phyloP scores from a whole-genome alignment of 208 protist genomes.

The Crithidia thermophila region DNA sequence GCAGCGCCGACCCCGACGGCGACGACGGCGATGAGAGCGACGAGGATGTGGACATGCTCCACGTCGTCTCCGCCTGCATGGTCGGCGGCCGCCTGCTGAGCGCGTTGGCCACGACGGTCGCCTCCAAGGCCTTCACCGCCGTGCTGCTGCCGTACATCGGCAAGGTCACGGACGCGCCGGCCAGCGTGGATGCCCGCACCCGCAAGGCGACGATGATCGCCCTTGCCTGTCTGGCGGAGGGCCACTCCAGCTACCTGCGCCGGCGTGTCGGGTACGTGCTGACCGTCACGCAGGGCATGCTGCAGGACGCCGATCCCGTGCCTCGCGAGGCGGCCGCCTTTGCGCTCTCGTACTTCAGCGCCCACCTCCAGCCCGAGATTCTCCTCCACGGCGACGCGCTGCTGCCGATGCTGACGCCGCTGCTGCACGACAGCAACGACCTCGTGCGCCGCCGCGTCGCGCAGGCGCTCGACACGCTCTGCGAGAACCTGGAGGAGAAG shows the following conservation, averaged over 20 bases:
- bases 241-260: constrained; percentile 69
- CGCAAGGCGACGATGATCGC: constrained; percentile 82
- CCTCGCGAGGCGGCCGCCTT: constrained; percentile 79
- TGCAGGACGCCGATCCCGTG: constrained; percentile 55
- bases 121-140: constrained; percentile 61
- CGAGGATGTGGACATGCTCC: constrained; percentile 61
- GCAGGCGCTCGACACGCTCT: constrained; percentile 75
- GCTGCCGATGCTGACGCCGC: constrained; percentile 68
- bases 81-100: constrained; percentile 72
- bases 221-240: constrained; percentile 69
- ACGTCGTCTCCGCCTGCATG: constrained; percentile 64
- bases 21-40: constrained; percentile 33
- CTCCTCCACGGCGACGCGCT: constrained; percentile 69
- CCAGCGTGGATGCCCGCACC: constrained; percentile 30
- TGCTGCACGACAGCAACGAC: constrained; percentile 67
- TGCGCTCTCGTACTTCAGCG: constrained; percentile 71
- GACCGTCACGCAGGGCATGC: constrained; percentile 46
- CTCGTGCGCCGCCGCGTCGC: constrained; percentile 71
- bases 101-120: constrained; percentile 48
- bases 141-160: constrained; percentile 62
- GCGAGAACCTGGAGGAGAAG: constrained; percentile 82
- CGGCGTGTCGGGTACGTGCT: constrained; percentile 77
- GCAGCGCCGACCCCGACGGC: constrained; percentile 35
- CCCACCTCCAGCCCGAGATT: constrained; percentile 86
- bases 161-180: constrained; percentile 43